Evolutionary conservation across 768 basidiomycete species (phyloP).

Genomic region (Trametes meyenii): DNA sequence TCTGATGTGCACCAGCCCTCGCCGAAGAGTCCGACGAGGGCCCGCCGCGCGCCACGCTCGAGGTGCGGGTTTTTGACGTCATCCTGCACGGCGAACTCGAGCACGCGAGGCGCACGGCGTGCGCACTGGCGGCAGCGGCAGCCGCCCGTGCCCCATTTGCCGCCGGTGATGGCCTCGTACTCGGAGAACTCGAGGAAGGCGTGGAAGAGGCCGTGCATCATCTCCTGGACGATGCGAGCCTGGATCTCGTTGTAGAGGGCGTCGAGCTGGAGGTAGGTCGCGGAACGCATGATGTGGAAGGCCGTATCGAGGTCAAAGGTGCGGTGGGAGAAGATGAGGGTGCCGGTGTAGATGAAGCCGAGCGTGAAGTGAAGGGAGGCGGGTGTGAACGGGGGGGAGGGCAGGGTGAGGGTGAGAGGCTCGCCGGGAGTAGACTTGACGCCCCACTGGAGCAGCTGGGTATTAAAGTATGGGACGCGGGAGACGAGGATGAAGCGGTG

Average conservation of each 20-base stretch:
- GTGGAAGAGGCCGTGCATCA: conserved; percentile 89
- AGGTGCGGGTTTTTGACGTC: conserved; percentile 79
- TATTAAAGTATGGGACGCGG: conserved; percentile 85
- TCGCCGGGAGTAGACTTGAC: conserved; percentile 44
- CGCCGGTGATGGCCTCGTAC: conserved; percentile 72
- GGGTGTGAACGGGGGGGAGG: conserved; percentile 93
- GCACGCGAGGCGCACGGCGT: conserved; percentile 75
- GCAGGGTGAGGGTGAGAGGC: conserved; percentile 67
- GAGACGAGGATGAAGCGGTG: conserved; percentile 94
- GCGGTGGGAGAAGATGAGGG: conserved; percentile 88
- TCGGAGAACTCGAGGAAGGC: conserved; percentile 79
- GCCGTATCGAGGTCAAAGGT: conserved; percentile 92
- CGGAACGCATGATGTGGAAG: conserved; percentile 84
- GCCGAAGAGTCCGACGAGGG: conserved; percentile 82
- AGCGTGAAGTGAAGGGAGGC: conserved; percentile 93
- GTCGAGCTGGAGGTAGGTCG: conserved; percentile 76
- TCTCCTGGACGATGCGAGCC: conserved; percentile 82
- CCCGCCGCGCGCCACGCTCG: conserved; percentile 70
- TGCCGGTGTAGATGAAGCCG: conserved; percentile 94
- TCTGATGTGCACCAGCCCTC: conserved; percentile 88
- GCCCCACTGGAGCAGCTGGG: conserved; percentile 73
- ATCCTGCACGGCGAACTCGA: conserved; percentile 75
- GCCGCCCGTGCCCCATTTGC: conserved; percentile 82
- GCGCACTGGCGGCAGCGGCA: conserved; percentile 87
- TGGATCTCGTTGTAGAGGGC: conserved; percentile 80